A percentile compares a stretch with the other conserved stretches of the same genome.
Evolutionary conservation across 176 grass and related monocot genomes (phyloP).

Genomic region (Areca catechu): DNA sequence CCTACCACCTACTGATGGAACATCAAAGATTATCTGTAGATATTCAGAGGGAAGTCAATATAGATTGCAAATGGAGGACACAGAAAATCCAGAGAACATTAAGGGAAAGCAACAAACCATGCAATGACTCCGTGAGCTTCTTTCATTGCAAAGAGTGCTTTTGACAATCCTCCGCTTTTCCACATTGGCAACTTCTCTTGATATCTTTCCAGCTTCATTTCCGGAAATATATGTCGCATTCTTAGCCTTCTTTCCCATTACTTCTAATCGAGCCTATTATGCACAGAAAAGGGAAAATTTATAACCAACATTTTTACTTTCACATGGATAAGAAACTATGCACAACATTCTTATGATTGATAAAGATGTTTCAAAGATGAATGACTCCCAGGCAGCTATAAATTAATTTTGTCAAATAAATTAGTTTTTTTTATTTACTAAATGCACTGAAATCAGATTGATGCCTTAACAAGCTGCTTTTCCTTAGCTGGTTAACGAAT

Average conservation of each 20-base stretch:
- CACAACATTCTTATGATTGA: too few species aligned
- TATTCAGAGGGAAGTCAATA: neutral
- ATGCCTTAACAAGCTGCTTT: too few species aligned
- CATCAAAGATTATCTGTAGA: constrained; percentile 76
- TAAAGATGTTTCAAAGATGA: too few species aligned
- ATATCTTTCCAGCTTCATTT: constrained; percentile 81
- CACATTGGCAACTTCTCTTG: constrained; percentile 74
- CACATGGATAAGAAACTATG: too few species aligned
- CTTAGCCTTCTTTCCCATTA: constrained; percentile 86
- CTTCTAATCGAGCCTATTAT: constrained; percentile 53
- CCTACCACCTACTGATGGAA: constrained; percentile 87
- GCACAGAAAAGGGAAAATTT: constrained; percentile 1
- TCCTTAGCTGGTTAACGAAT: too few species aligned
- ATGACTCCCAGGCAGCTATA: too few species aligned
- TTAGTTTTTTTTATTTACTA: too few species aligned
- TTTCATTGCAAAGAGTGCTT: constrained; percentile 85
- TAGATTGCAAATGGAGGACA: too few species aligned
- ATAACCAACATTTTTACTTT: too few species aligned
- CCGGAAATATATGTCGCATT: constrained; percentile 76
- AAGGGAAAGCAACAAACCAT: constrained; percentile 35
- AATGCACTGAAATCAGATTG: too few species aligned
- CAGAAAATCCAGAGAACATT: too few species aligned
- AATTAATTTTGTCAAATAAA: too few species aligned
- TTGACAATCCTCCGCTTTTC: constrained; percentile 72
- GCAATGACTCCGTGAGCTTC: constrained; percentile 85